These are phyloP conservation scores for Hyaloscypha bicolor DNA, from an alignment of 495 filamentous ascomycete species.

Conservation along the genomic window DNA sequence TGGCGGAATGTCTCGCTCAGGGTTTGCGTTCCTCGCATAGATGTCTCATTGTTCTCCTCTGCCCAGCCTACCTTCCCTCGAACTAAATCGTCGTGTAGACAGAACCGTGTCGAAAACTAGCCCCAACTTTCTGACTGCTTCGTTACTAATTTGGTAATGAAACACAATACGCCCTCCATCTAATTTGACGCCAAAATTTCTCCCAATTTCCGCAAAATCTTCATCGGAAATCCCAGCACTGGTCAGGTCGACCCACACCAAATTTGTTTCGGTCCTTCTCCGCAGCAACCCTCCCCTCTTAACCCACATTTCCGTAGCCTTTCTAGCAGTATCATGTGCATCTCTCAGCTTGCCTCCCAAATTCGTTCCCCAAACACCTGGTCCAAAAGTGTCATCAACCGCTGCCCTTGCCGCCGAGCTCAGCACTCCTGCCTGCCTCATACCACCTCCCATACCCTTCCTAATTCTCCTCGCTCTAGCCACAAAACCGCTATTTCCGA, in stretches of 20 bases:
- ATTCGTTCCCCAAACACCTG: background rate
- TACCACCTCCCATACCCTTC: constrained; percentile 81
- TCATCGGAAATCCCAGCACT: constrained; percentile 43
- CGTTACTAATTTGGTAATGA: constrained; percentile 61
- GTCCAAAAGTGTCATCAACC: constrained; percentile 67
- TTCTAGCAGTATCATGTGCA: too few relatives aligned
- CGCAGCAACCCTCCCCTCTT: constrained; percentile 57
- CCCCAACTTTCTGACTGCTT: constrained; percentile 48
- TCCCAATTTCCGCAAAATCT: constrained; percentile 47
- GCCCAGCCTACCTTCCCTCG: too few relatives aligned
- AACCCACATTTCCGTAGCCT: constrained; percentile 53
- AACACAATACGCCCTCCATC: constrained; percentile 55
- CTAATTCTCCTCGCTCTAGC: constrained; percentile 73
- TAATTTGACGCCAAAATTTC: constrained; percentile 53
- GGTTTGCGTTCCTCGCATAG: too few relatives aligned
- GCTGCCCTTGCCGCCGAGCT: constrained; percentile 58
- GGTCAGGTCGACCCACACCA: constrained; percentile 85
- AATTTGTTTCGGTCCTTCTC: constrained; percentile 79
- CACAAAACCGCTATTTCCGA: constrained; percentile 65
- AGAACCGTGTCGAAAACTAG: constrained; percentile 27
- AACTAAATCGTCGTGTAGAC: too few relatives aligned
- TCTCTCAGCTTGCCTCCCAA: too few relatives aligned
- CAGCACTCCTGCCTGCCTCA: constrained; percentile 67
- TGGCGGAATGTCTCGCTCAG: too few relatives aligned
- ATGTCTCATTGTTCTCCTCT: too few relatives aligned